Conservation (phyloP, 116 monocot species). For the Papilionanthe hybrid region DNA sequence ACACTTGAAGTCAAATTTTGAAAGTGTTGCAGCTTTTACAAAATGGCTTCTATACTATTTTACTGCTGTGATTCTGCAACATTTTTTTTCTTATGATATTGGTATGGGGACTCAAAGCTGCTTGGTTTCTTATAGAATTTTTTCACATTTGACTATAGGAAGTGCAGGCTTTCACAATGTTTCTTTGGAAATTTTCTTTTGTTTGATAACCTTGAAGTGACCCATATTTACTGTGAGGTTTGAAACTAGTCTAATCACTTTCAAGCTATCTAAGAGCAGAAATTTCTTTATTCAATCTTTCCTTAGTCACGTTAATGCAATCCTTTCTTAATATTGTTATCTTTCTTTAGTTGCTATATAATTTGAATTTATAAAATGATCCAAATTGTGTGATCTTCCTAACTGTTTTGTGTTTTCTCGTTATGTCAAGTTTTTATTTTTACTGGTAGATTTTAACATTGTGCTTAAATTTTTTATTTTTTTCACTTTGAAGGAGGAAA, state of each 20-base stretch:
- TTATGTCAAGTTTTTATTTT: neutral
- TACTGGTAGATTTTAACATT: neutral
- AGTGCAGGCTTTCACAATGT: neutral
- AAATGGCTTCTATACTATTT: too few relatives aligned
- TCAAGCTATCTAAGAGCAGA: neutral
- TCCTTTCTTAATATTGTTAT: neutral
- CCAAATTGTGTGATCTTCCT: neutral
- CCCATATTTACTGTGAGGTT: neutral
- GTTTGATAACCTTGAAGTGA: neutral
- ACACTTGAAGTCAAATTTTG: too few relatives aligned
- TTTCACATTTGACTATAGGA: neutral
- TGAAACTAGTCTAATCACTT: neutral
- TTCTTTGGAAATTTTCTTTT: neutral
- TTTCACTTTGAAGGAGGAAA: conserved; percentile 66
- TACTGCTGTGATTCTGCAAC: too few relatives aligned
- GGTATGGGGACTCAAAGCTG: neutral
- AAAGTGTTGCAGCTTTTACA: too few relatives aligned
- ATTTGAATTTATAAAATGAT: neutral
- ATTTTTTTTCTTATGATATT: too few relatives aligned
- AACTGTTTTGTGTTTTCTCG: neutral
- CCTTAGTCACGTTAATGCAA: neutral
- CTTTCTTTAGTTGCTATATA: neutral
- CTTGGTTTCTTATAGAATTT: neutral
- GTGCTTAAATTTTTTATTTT: neutral
- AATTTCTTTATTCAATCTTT: neutral